Base-by-base conservation (phyloP, 192 early-diverging fungal genomes). In the Umbelopsis vinacea region DNA sequence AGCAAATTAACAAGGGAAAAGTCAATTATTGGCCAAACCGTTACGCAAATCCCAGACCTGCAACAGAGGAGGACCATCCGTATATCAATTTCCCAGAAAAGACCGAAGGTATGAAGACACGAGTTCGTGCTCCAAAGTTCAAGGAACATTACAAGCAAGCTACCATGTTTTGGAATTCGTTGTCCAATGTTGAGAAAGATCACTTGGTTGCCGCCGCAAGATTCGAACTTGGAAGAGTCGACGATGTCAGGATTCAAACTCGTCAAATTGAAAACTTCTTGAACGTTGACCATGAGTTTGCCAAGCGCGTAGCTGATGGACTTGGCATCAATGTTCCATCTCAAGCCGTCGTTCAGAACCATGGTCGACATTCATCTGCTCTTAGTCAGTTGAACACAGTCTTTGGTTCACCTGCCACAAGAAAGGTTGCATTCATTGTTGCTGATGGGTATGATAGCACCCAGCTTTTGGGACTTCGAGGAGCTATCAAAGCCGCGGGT, bases 141-240 rank as follows among this genome's bases (percentile, higher is more conserved):
- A 23, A 46, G 15, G 70, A 79, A 15, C 43, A 66, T 46, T 72
- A 72, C n/a, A 63, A 37, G 22, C 81, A 82, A 17, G 71, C 80
- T 3, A 75, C 78, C 10, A 38, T 82, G 4, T 82, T 82, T 48
- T 82, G 74, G 46, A 82, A 82, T 66, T 78, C 76, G 1, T 46
- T 77, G 9, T 67, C 81, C 0, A 9, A 9, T 3, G 63, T 55
- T 26, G 81, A 81, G 48, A 67, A 78, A 14, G 47, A 82, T 17
- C 79, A 81, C 22, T 21, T 82, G n/a, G 68, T 81, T 2, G 70
- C 71, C 26, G 81, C 14, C 33, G 74, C 79, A 45, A 54, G 69
- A 12, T 82, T 81, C 24, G 81, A 82, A 24, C 52, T 82, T 48
- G 71, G 72, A 10, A 82, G 79, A 40, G 74, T 76, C 35, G 77